A percentile compares a stretch with the other conserved stretches of the same genome.
These are phyloP conservation scores for Oenanthe javanica DNA, from an alignment of 140 eudicot species.

Conservation along the genomic window DNA sequence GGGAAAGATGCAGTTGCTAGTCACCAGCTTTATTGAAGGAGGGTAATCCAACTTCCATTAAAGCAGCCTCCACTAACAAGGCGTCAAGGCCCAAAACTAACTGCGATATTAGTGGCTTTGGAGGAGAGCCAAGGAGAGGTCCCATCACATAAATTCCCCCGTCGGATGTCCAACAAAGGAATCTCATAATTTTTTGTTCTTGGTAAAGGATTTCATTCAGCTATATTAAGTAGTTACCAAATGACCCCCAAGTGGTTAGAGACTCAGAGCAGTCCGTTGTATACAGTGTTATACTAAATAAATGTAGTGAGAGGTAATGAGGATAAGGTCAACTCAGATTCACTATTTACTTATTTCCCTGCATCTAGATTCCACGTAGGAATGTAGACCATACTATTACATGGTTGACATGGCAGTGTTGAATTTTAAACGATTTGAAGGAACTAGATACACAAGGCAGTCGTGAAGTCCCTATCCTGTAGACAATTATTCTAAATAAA, in stretches of 20 bases:
- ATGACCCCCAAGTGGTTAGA: not conserved
- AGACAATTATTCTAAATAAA: not conserved
- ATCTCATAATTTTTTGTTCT: not conserved
- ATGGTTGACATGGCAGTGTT: not conserved
- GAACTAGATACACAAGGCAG: not conserved
- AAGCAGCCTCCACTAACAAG: not conserved
- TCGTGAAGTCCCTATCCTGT: not conserved
- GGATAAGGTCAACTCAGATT: not conserved
- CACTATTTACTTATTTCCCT: not conserved
- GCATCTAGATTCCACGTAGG: not conserved
- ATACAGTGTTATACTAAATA: not conserved
- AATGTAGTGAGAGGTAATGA: not conserved
- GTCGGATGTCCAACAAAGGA: not conserved
- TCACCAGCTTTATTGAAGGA: not conserved
- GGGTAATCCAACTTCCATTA: not conserved
- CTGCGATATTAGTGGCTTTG: not conserved
- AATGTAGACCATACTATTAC: not conserved
- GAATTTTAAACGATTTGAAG: not conserved
- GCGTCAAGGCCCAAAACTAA: not conserved
- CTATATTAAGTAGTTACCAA: not conserved
- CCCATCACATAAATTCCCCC: not conserved
- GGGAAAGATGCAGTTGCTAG: not conserved
- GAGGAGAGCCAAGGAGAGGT: not conserved
- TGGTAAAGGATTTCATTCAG: not conserved
- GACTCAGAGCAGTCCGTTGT: not conserved